These are phyloP conservation scores for Phaeosphaeria sp. DNA, from an alignment of 2,329 filamentous ascomycete species.

Conservation along the genomic window DNA sequence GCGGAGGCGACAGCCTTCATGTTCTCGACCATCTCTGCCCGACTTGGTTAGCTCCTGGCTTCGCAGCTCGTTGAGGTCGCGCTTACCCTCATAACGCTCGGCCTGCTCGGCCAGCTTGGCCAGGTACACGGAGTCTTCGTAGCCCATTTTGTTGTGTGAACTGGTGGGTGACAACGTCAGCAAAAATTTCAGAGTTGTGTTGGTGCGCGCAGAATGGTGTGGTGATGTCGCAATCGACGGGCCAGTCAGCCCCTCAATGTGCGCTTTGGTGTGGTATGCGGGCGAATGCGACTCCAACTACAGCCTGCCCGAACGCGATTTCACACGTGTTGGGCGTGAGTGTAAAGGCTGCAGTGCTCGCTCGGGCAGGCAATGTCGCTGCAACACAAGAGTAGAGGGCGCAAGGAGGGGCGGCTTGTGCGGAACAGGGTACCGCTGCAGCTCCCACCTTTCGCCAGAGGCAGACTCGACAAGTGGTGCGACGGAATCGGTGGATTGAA, in stretches of 20 bases:
- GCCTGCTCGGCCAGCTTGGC: slow-evolving; percentile 99
- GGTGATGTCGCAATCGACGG: slow-evolving; percentile 17
- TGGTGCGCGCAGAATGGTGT: slow-evolving; percentile 19
- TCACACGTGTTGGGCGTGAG: neutral
- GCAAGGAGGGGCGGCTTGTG: slow-evolving; percentile 39
- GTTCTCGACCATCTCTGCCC: slow-evolving; percentile 97
- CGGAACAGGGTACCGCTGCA: slow-evolving; percentile 27
- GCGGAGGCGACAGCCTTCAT: slow-evolving; percentile 98
- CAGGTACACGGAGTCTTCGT: slow-evolving; percentile 99
- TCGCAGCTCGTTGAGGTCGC: slow-evolving; percentile 7
- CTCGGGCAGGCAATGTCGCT: slow-evolving; percentile 23
- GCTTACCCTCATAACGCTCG: slow-evolving; percentile 96
- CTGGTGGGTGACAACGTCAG: slow-evolving; percentile 34
- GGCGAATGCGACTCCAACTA: neutral
- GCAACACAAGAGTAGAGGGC: slow-evolving; percentile 23
- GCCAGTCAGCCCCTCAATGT: slow-evolving; percentile 26
- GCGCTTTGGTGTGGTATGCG: slow-evolving; percentile 15
- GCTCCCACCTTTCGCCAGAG: slow-evolving; percentile 1
- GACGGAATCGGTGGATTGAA: slow-evolving; percentile 11
- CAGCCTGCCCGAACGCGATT: neutral
- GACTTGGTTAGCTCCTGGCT: slow-evolving; percentile 21
- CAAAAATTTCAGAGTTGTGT: slow-evolving; percentile 17
- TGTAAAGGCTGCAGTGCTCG: slow-evolving; percentile 14
- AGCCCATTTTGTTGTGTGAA: slow-evolving; percentile 78
- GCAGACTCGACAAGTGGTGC: slow-evolving; percentile 13